Evolutionary conservation across 2,329 filamentous ascomycete species (phyloP).

Genomic region (Cladorrhinum sp.): DNA sequence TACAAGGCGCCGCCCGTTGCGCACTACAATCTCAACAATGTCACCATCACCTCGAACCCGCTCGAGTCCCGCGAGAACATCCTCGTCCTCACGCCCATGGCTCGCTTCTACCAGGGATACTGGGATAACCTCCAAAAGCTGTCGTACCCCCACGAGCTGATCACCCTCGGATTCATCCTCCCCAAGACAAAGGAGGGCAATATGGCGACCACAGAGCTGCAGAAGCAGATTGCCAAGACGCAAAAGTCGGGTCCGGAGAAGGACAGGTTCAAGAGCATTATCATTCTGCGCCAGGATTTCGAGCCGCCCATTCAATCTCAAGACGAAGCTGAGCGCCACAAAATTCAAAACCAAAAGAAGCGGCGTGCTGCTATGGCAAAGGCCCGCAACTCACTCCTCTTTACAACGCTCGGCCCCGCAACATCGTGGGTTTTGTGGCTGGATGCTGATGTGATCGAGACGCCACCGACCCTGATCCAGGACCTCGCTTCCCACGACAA

Average conservation of each 20-base stretch:
- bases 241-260: slow-evolving; percentile 74
- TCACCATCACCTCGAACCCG: slow-evolving; percentile 77
- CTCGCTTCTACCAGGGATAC: slow-evolving; percentile 89
- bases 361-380: slow-evolving; percentile 88
- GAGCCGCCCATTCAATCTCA: slow-evolving; percentile 78
- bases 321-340: slow-evolving; percentile 84
- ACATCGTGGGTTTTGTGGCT: slow-evolving; percentile 98
- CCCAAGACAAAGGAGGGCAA: slow-evolving; percentile 93
- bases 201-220: slow-evolving; percentile 74
- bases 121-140: slow-evolving; percentile 90
- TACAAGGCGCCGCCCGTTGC: slow-evolving; percentile 75
- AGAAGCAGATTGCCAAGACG: slow-evolving; percentile 80
- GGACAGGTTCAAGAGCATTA: slow-evolving; percentile 85
- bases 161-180: slow-evolving; percentile 93
- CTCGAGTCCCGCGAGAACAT: slow-evolving; percentile 78
- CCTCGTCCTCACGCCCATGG: slow-evolving; percentile 88
- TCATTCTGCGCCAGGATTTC: slow-evolving; percentile 93
- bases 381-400: slow-evolving; percentile 89
- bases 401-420: slow-evolving; percentile 85
- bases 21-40: slow-evolving; percentile 92
- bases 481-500: slow-evolving; percentile 86
- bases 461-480: slow-evolving; percentile 79
- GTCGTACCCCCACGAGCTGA: slow-evolving; percentile 87
- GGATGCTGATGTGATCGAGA: slow-evolving; percentile 88
- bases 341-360: slow-evolving; percentile 82